Percentiles rank a stretch among this genome's conserved stretches.
Conservation (phyloP, 345 rosid genomes). For the Euphorbia lathyris region DNA sequence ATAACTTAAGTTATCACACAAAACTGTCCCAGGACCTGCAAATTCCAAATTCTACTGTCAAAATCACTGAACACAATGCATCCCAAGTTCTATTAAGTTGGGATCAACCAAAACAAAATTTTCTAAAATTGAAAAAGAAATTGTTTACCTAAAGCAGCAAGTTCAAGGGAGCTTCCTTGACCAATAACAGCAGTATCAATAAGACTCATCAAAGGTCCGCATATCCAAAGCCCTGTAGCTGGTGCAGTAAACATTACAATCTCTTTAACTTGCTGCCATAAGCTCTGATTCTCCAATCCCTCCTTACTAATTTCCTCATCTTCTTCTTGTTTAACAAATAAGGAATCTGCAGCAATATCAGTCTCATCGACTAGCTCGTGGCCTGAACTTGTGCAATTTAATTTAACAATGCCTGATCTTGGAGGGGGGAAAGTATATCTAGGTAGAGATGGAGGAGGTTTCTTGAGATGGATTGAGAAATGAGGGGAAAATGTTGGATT, state of each 20-base stretch:
- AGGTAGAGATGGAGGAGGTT: constrained; percentile 8
- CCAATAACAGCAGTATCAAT: constrained; percentile 90
- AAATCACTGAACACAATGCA: background rate
- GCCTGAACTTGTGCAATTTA: constrained; percentile 23
- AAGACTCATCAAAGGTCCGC: constrained; percentile 94
- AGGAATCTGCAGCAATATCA: constrained; percentile 10
- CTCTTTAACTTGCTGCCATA: constrained; percentile 81
- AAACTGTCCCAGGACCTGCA: constrained; percentile 91
- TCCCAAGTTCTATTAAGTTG: too few species aligned
- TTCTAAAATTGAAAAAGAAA: too few species aligned
- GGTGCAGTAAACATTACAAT: constrained; percentile 83
- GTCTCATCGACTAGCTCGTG: constrained; percentile 26
- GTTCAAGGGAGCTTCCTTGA: constrained; percentile 91
- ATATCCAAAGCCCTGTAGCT: constrained; percentile 80
- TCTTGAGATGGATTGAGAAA: constrained; percentile 22
- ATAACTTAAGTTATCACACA: constrained; percentile 69
- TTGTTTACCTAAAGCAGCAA: constrained; percentile 92
- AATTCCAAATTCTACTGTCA: background rate
- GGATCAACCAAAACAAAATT: too few species aligned
- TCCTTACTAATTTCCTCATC: constrained; percentile 19
- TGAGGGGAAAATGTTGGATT: constrained; percentile 25
- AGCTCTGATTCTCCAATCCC: constrained; percentile 53
- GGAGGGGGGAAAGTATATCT: constrained; percentile 11
- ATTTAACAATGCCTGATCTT: constrained; percentile 1
- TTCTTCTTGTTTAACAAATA: background rate